Conservation (phyloP, 2,329 filamentous ascomycete species). For the Plenodomus lindquistii region DNA sequence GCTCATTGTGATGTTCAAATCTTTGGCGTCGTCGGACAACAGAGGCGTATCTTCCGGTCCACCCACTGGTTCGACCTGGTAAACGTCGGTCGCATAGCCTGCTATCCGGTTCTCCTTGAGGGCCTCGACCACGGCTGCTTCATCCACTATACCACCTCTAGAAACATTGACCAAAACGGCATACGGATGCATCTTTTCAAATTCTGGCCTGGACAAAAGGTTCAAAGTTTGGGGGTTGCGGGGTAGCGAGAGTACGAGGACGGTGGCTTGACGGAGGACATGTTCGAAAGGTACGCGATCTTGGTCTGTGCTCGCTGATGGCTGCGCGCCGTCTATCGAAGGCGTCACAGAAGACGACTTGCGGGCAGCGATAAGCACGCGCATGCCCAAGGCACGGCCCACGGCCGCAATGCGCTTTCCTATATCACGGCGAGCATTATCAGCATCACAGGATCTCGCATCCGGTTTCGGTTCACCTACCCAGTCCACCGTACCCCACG, state of each 20-base stretch:
- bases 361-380: conserved; percentile 54
- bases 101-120: conserved; percentile 51
- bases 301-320: conserved; percentile 16
- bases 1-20: conserved; percentile 56
- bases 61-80: conserved; percentile 52
- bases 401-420: conserved; percentile 51
- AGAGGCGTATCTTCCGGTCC: conserved; percentile 48
- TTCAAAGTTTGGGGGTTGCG: conserved; percentile 38
- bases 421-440: conserved; percentile 12
- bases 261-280: conserved; percentile 42
- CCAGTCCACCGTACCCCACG: conserved; percentile 56
- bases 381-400: conserved; percentile 53
- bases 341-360: conserved; percentile 17
- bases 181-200: conserved; percentile 50
- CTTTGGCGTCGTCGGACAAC: conserved; percentile 48
- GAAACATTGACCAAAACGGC: conserved; percentile 55
- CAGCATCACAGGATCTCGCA: conserved; percentile 10
- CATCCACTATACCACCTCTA: conserved; percentile 57
- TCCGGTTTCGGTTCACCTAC: conserved; percentile 28
- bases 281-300: conserved; percentile 42
- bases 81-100: conserved; percentile 58
- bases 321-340: conserved; percentile 7
- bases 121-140: conserved; percentile 52
- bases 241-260: conserved; percentile 44
- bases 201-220: conserved; percentile 45